Percentiles rank a stretch among this genome's conserved stretches.
Conservation (phyloP, 192 early-diverging fungal genomes). For the Coemansia sp. region DNA sequence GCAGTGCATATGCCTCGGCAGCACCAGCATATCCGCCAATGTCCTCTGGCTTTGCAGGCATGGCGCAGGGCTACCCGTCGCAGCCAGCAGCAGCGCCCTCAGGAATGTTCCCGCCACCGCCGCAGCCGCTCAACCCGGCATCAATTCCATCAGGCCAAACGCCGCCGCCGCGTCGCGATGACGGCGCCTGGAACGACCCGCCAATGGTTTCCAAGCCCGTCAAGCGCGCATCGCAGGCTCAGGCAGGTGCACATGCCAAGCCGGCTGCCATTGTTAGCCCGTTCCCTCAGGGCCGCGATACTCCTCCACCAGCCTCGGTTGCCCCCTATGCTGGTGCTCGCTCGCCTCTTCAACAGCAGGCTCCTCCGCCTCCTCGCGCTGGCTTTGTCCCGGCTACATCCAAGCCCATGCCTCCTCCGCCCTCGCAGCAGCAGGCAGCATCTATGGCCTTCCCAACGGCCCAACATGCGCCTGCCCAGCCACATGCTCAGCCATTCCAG, state of each 20-base stretch:
- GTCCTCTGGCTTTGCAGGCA: constrained; percentile 14
- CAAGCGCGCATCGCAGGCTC: constrained; percentile 21
- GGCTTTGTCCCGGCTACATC: constrained; percentile 6
- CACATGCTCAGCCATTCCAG: constrained; percentile 13
- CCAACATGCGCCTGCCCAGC: constrained; percentile 28
- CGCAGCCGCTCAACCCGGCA: constrained; percentile 38
- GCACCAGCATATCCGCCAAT: background rate
- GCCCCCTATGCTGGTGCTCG: constrained; percentile 17
- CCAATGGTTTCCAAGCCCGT: constrained; percentile 26
- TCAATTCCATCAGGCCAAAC: constrained; percentile 33
- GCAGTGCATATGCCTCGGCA: constrained; percentile 1
- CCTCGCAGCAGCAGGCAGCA: background rate
- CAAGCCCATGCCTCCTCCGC: constrained; percentile 2
- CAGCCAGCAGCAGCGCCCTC: background rate
- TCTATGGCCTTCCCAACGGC: constrained; percentile 12
- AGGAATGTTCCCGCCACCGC: constrained; percentile 44
- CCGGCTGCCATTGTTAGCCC: constrained; percentile 36
- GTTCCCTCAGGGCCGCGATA: constrained; percentile 38
- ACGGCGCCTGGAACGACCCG: constrained; percentile 42
- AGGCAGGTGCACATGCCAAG: constrained; percentile 4
- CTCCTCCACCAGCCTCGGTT: constrained; percentile 25
- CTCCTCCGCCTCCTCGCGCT: background rate
- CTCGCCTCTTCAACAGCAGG: constrained; percentile 30
- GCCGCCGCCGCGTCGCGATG: constrained; percentile 35
- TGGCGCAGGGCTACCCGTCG: constrained; percentile 22